Percentiles rank a stretch among this genome's conserved stretches.
Conservation (phyloP, 2,329 filamentous ascomycete species). For the Aspergillus quadricinctus region DNA sequence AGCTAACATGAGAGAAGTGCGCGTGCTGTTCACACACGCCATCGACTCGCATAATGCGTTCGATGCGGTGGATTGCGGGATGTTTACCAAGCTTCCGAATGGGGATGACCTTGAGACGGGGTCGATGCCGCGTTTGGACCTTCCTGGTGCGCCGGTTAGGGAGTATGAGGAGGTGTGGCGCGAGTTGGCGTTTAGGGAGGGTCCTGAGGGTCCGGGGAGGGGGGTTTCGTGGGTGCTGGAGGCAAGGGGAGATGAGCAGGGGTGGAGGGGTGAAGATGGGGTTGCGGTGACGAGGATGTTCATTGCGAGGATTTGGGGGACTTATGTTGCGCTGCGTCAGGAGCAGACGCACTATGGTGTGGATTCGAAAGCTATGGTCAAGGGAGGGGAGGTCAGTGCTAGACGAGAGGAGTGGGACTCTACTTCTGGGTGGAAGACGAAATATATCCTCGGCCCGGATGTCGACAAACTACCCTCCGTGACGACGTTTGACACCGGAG, state of each 20-base stretch:
- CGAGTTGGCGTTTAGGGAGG: conserved; percentile 37
- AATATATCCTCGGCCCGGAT: conserved; percentile 1
- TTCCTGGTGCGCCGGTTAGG: conserved; percentile 26
- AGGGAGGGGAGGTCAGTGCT: conserved; percentile 25
- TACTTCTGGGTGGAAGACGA: background rate
- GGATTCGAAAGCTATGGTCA: conserved; percentile 12
- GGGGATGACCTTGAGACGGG: conserved; percentile 40
- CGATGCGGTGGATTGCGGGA: conserved; percentile 32
- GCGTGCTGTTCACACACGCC: conserved; percentile 36
- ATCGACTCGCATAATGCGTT: conserved; percentile 36
- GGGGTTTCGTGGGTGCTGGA: conserved; percentile 30
- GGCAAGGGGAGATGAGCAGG: conserved; percentile 12
- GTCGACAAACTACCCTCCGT: conserved; percentile 19
- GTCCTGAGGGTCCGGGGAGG: conserved; percentile 22
- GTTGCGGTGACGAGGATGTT: conserved; percentile 24
- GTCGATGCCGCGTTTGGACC: conserved; percentile 35
- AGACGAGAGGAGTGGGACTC: conserved; percentile 25
- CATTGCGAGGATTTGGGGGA: conserved; percentile 27
- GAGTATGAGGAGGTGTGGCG: conserved; percentile 66
- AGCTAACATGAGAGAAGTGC: conserved; percentile 15
- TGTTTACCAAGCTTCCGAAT: conserved; percentile 35
- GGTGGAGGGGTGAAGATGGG: conserved; percentile 8
- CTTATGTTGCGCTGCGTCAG: conserved; percentile 27
- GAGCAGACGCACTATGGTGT: conserved; percentile 13
- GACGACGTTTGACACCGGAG: conserved; percentile 10